These are phyloP conservation scores for Hibiscus trionum DNA, from an alignment of 345 rosid genomes.

Conservation along the genomic window DNA sequence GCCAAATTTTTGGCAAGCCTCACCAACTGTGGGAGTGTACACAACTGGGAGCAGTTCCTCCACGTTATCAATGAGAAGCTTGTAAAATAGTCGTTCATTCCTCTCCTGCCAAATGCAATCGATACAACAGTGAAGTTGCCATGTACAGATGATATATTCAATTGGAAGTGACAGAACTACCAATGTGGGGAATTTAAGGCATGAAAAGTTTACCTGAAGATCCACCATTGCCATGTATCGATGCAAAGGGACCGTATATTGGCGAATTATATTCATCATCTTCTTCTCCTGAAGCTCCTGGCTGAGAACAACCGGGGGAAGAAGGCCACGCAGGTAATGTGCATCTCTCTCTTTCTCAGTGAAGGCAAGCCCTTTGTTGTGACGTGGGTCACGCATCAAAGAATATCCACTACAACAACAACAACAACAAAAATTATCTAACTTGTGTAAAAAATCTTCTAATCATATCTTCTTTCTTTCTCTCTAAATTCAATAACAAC, in stretches of 20 bases:
- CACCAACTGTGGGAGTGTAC: slow-evolving; percentile 94
- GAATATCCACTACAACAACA: slow-evolving; percentile 55
- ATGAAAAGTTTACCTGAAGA: slow-evolving; percentile 55
- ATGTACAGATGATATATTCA: background rate
- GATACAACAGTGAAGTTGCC: background rate
- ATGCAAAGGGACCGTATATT: slow-evolving; percentile 76
- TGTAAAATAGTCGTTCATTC: slow-evolving; percentile 86
- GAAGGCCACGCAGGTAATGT: slow-evolving; percentile 85
- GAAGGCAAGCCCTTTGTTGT: slow-evolving; percentile 92
- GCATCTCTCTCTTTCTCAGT: slow-evolving; percentile 82
- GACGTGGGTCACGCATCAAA: slow-evolving; percentile 78
- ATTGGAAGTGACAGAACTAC: background rate
- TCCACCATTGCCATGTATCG: slow-evolving; percentile 92
- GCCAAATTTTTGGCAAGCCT: slow-evolving; percentile 97
- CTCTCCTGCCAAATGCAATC: slow-evolving; percentile 53
- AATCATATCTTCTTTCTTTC: no score
- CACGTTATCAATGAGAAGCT: slow-evolving; percentile 83
- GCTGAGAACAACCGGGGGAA: slow-evolving; percentile 61
- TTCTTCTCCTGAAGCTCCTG: slow-evolving; percentile 87
- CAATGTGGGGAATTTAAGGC: background rate
- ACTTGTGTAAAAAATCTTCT: background rate
- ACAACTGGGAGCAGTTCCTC: slow-evolving; percentile 90
- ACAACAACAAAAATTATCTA: background rate
- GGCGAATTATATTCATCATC: slow-evolving; percentile 72
- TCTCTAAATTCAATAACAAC: no score